A percentile compares a stretch with the other conserved stretches of the same genome.
Evolutionary conservation across 2,329 filamentous ascomycete genomes (phyloP).

Genomic region (Aspergillus piperis): DNA sequence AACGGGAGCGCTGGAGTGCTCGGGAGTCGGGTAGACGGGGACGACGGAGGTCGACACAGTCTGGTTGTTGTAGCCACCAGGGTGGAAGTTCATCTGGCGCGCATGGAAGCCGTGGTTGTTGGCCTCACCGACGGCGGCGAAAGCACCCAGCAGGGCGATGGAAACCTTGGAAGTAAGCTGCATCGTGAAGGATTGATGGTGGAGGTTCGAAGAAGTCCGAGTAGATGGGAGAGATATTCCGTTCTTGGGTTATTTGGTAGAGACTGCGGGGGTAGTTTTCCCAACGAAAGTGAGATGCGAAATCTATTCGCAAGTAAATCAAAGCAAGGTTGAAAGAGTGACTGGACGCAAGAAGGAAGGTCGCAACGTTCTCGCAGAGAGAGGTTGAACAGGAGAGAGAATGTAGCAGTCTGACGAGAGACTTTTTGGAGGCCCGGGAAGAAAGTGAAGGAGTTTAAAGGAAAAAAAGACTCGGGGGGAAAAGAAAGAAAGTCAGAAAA

Average conservation of each 20-base stretch:
- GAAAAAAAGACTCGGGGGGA: conserved; percentile 4
- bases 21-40: conserved; percentile 23
- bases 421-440: background rate
- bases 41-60: conserved; percentile 23
- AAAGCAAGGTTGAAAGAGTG: conserved; percentile 20
- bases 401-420: conserved; percentile 10
- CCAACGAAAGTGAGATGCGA: conserved; percentile 28
- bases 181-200: conserved; percentile 40
- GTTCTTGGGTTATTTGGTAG: conserved; percentile 1
- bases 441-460: conserved; percentile 7
- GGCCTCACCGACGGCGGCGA: conserved; percentile 40
- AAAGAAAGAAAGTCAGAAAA: conserved; percentile 2
- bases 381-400: conserved; percentile 7
- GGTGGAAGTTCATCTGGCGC: conserved; percentile 25
- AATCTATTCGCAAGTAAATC: conserved; percentile 38
- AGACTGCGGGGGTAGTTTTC: conserved; percentile 14
- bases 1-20: conserved; percentile 4
- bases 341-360: conserved; percentile 16
- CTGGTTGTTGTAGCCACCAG: conserved; percentile 19
- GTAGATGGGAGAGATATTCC: background rate
- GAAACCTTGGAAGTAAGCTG: conserved; percentile 39
- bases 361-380: conserved; percentile 9
- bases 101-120: conserved; percentile 29
- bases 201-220: conserved; percentile 7
- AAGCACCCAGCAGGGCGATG: conserved; percentile 36